Conservation (phyloP, 1,139 yeast species). For the Chernovozyma aurita region DNA sequence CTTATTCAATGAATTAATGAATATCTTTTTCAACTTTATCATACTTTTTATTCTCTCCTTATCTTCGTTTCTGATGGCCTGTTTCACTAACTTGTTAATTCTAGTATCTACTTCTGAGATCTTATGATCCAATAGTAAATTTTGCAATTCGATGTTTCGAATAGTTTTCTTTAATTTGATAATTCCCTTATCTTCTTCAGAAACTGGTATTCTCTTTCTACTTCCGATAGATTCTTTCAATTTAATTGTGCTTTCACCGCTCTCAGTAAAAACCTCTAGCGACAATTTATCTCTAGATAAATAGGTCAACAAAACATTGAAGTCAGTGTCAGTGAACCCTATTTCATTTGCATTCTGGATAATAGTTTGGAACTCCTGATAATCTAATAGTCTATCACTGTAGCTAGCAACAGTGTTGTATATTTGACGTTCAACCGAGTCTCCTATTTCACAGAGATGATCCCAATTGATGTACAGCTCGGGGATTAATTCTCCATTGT, state of each 20-base stretch:
- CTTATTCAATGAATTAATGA: slow-evolving; percentile 26
- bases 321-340: slow-evolving; percentile 18
- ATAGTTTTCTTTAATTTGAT: slow-evolving; percentile 20
- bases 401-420: neutral
- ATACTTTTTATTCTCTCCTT: slow-evolving; percentile 3
- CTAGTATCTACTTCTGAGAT: slow-evolving; percentile 18
- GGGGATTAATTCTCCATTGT: slow-evolving; percentile 13
- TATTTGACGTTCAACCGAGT: slow-evolving; percentile 3
- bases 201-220: slow-evolving; percentile 10
- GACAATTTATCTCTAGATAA: slow-evolving; percentile 19
- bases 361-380: slow-evolving; percentile 3
- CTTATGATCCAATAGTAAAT: slow-evolving; percentile 17
- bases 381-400: slow-evolving; percentile 19
- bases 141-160: slow-evolving; percentile 17
- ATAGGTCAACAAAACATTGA: slow-evolving; percentile 22
- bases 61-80: slow-evolving; percentile 3
- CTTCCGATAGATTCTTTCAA: slow-evolving; percentile 10
- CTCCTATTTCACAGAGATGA: slow-evolving; percentile 14
- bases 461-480: slow-evolving; percentile 28
- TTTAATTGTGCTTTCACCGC: slow-evolving; percentile 17
- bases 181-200: slow-evolving; percentile 29
- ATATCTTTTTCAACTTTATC: slow-evolving; percentile 17
- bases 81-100: slow-evolving; percentile 10
- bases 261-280: slow-evolving; percentile 12
- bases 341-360: slow-evolving; percentile 10